Base-by-base conservation (phyloP, 1,284 basidiomycete genomes). In the Tilletia caries region DNA sequence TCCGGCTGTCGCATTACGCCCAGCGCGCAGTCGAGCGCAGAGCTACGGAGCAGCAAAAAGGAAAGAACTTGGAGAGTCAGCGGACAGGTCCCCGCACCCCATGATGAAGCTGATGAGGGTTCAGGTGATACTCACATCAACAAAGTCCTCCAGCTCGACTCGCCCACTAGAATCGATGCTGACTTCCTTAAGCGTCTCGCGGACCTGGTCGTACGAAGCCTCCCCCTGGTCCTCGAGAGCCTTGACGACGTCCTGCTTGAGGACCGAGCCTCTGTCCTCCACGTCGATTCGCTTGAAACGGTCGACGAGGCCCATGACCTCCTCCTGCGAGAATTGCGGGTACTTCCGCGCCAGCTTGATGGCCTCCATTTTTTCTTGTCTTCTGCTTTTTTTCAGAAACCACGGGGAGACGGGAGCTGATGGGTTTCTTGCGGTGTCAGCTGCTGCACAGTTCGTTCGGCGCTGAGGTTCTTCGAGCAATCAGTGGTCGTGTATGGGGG, bases 101-200 rank as follows among this genome's bases (percentile, higher is more conserved):
- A n/a, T n/a, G n/a, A n/a, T n/a, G n/a, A n/a, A n/a, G n/a, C n/a
- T n/a, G n/a, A n/a, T n/a, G 70, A 73, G 78, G 66, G 60, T 52
- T 43, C 52, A 52, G 29, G 67, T 66, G 50, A 65, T 70, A 69
- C 89, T 71, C 79, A 92, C 92, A 87, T 95, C 93, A 64, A 98
- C 94, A 90, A 94, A 98, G 84, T 98, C 95, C 77, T 98, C 96
- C 70, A 98, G 86, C 85, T 98, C 96, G 70, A 99, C 90, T 82
- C 94, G 92, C 44, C 96, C 96, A 77, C 91, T 93, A 6, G 95
- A 91, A 82, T 98, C 95, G 54, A 98, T 89, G 75, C 91, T 91
- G 82, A 98, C 95, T 75, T 91, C 88, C 86, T 99, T 99, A 83
- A 99, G 87, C 0, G 95, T 97, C 84, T 88, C 87, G 74, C 87